These are phyloP conservation scores for Sphaerostilbella broomeana DNA, from an alignment of 2,329 filamentous ascomycete species.

Conservation along the genomic window DNA sequence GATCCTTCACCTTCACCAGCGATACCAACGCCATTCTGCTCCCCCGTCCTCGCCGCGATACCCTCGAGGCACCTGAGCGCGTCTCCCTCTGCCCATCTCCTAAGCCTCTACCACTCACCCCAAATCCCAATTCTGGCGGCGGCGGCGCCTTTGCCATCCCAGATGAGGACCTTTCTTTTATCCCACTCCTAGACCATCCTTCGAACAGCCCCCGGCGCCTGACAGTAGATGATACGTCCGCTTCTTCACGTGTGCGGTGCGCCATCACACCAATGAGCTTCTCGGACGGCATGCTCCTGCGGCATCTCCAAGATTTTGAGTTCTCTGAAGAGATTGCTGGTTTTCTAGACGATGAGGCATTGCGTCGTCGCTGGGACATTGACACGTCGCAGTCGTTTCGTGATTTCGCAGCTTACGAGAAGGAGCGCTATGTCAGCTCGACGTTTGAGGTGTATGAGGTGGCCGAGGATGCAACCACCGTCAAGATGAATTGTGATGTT, in stretches of 20 bases:
- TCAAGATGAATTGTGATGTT: constrained; percentile 24
- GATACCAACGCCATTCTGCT: constrained; percentile 13
- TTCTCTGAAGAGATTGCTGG: constrained; percentile 35
- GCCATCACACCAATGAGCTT: constrained; percentile 24
- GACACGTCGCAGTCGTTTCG: constrained; percentile 26
- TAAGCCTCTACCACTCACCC: constrained; percentile 19
- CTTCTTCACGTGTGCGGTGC: constrained; percentile 12
- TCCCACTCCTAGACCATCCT: constrained; percentile 23
- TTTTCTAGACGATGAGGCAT: constrained; percentile 32
- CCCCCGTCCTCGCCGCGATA: constrained; percentile 22
- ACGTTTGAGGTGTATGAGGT: constrained; percentile 55
- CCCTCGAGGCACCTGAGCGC: constrained; percentile 24
- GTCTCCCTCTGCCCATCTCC: constrained; percentile 20
- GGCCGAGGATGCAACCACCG: constrained; percentile 36
- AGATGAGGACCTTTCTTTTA: constrained; percentile 28
- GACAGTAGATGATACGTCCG: constrained; percentile 12
- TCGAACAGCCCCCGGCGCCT: constrained; percentile 1
- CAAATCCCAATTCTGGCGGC: constrained; percentile 14
- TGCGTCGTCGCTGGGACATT: constrained; percentile 29
- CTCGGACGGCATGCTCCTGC: constrained; percentile 36
- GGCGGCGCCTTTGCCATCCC: constrained; percentile 16
- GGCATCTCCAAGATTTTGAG: constrained; percentile 33
- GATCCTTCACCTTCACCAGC: constrained; percentile 18
- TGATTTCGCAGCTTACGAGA: constrained; percentile 31
- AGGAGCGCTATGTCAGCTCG: constrained; percentile 37